Evolutionary conservation across 1,284 basidiomycete species (phyloP).

Genomic region (Tilletia walkeri): DNA sequence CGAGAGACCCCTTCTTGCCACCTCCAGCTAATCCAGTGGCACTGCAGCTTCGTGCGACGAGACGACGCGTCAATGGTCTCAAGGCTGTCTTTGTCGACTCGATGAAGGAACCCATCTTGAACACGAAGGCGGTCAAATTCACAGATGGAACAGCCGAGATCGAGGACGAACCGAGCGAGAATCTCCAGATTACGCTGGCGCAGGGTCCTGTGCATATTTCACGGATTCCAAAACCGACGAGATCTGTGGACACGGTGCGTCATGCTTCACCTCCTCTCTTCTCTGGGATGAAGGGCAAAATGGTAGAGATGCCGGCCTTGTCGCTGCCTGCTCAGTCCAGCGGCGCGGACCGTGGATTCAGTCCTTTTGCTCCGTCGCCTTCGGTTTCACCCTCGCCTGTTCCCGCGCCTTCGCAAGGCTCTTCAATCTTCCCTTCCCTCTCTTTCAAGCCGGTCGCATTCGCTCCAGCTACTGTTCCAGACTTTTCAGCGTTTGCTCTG

Average conservation of each 20-base stretch:
- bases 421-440: background rate
- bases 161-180: slow-evolving; percentile 22
- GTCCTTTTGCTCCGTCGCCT: no score
- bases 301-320: background rate
- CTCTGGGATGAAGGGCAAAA: background rate
- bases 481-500: slow-evolving; percentile 9
- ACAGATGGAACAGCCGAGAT: slow-evolving; percentile 19
- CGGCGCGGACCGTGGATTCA: background rate
- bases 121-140: slow-evolving; percentile 27
- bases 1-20: slow-evolving; percentile 27
- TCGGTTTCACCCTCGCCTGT: no score
- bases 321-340: background rate
- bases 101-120: slow-evolving; percentile 33
- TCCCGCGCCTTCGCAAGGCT: background rate
- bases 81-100: slow-evolving; percentile 30
- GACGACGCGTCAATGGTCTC: slow-evolving; percentile 27
- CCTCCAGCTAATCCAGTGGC: slow-evolving; percentile 24
- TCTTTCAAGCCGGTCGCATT: slow-evolving; percentile 5
- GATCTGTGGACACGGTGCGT: slow-evolving; percentile 14
- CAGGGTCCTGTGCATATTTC: slow-evolving; percentile 39
- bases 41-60: slow-evolving; percentile 25
- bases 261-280: slow-evolving; percentile 21
- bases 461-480: background rate
- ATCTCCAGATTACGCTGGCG: slow-evolving; percentile 44
- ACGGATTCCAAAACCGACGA: slow-evolving; percentile 12